Evolutionary conservation across 768 basidiomycete species (phyloP).

Genomic region (Pleurotus ostreatus): DNA sequence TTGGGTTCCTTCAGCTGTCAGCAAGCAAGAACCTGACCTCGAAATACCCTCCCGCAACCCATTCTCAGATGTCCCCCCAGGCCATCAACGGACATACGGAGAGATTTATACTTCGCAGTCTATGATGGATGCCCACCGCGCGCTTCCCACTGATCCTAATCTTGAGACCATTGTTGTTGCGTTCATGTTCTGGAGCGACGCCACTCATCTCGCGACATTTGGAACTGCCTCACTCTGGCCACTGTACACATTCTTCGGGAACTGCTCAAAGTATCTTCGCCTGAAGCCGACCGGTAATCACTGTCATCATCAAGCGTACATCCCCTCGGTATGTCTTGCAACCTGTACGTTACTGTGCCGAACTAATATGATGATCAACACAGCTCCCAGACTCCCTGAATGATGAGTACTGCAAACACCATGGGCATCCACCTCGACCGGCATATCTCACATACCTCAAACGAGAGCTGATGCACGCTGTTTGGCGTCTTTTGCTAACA

Average conservation of each 20-base stretch:
- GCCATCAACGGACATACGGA: conserved; percentile 14
- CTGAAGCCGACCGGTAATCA: conserved; percentile 16
- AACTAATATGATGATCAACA: neutral
- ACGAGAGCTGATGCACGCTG: conserved; percentile 22
- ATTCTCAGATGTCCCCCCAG: neutral
- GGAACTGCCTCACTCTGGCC: conserved; percentile 27
- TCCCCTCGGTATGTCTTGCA: conserved; percentile 21
- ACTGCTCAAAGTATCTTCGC: conserved; percentile 28
- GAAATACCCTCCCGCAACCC: conserved; percentile 12
- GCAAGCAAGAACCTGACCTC: conserved; percentile 7
- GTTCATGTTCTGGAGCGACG: conserved; percentile 25
- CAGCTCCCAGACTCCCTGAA: conserved; percentile 22
- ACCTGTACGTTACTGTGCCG: neutral
- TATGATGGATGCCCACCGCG: conserved; percentile 13
- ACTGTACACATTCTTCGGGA: conserved; percentile 27
- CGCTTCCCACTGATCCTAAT: conserved; percentile 1
- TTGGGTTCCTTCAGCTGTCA: neutral
- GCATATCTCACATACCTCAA: conserved; percentile 20
- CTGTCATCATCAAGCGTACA: conserved; percentile 28
- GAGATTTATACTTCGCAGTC: conserved; percentile 18
- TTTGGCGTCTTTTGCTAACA: conserved; percentile 20
- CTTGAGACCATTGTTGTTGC: conserved; percentile 16
- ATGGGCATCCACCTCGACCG: conserved; percentile 6
- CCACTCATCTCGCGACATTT: conserved; percentile 21
- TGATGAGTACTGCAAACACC: conserved; percentile 14